phyloP scores from a whole-genome alignment of 2,329 filamentous ascomycete genomes.

The Aspergillus terreus region DNA sequence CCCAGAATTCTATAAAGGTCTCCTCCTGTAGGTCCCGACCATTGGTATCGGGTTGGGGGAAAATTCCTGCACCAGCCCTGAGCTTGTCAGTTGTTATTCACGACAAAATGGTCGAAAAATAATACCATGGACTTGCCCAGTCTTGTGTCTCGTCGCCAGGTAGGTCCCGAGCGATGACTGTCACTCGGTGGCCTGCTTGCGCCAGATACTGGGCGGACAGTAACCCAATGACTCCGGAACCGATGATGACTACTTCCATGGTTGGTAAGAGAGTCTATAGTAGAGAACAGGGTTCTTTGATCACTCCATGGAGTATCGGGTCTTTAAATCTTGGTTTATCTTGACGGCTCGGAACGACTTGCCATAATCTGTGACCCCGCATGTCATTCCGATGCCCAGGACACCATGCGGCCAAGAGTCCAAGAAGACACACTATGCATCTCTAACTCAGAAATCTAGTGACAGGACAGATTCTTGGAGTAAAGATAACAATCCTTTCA shows the following conservation, averaged over 20 bases:
- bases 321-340: background rate
- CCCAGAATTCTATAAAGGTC: slow-evolving; percentile 19
- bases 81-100: background rate
- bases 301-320: background rate
- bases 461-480: too few relatives aligned
- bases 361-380: background rate
- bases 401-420: too few relatives aligned
- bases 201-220: slow-evolving; percentile 11
- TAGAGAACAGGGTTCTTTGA: background rate
- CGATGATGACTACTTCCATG: slow-evolving; percentile 10
- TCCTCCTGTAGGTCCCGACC: slow-evolving; percentile 13
- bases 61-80: slow-evolving; percentile 15
- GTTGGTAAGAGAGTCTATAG: background rate
- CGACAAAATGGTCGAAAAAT: background rate
- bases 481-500: too few relatives aligned
- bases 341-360: background rate
- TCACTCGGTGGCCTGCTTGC: slow-evolving; percentile 17
- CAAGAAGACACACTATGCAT: too few relatives aligned
- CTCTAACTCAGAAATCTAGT: too few relatives aligned
- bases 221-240: slow-evolving; percentile 13
- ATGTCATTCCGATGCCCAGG: too few relatives aligned
- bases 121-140: slow-evolving; percentile 22
- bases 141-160: slow-evolving; percentile 15
- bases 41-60: slow-evolving; percentile 11
- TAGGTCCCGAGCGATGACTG: slow-evolving; percentile 18